phyloP scores from a whole-genome alignment of 768 basidiomycete species.

The Pisolithus microcarpus region DNA sequence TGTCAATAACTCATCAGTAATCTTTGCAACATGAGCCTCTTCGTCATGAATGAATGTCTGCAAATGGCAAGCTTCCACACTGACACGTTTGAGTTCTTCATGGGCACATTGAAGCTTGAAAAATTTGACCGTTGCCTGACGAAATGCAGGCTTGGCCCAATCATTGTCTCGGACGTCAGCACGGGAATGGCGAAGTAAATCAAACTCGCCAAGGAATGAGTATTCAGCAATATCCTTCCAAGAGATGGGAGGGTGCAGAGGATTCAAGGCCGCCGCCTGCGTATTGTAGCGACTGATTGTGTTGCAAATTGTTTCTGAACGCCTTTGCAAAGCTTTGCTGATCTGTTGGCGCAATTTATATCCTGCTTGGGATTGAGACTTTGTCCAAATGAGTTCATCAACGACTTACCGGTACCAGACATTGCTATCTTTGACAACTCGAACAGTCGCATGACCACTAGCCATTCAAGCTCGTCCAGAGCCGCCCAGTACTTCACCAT shows the following conservation, averaged over 20 bases:
- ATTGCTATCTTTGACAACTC: too few relatives aligned
- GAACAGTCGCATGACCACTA: not conserved
- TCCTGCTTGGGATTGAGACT: not conserved
- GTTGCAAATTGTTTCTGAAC: not conserved
- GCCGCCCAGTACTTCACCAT: not conserved
- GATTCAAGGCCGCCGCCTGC: not conserved
- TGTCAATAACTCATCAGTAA: not conserved
- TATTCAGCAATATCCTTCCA: constrained; percentile 3
- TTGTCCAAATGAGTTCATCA: not conserved
- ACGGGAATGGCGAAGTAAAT: too few relatives aligned
- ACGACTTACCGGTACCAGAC: not conserved
- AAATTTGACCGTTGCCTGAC: too few relatives aligned
- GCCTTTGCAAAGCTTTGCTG: constrained; percentile 1
- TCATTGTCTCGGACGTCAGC: too few relatives aligned
- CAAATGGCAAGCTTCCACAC: constrained; percentile 20
- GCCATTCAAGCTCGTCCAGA: not conserved
- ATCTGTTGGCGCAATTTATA: constrained; percentile 5
- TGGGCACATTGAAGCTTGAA: constrained; percentile 18
- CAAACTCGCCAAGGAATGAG: too few relatives aligned
- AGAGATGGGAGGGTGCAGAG: not conserved
- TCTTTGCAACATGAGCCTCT: constrained; percentile 1
- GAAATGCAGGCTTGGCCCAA: too few relatives aligned
- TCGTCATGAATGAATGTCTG: constrained; percentile 13
- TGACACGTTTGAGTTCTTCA: constrained; percentile 21
- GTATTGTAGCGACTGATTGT: not conserved